These are phyloP conservation scores for Chaetomium strumarium DNA, from an alignment of 2,329 filamentous ascomycete species.

Conservation along the genomic window DNA sequence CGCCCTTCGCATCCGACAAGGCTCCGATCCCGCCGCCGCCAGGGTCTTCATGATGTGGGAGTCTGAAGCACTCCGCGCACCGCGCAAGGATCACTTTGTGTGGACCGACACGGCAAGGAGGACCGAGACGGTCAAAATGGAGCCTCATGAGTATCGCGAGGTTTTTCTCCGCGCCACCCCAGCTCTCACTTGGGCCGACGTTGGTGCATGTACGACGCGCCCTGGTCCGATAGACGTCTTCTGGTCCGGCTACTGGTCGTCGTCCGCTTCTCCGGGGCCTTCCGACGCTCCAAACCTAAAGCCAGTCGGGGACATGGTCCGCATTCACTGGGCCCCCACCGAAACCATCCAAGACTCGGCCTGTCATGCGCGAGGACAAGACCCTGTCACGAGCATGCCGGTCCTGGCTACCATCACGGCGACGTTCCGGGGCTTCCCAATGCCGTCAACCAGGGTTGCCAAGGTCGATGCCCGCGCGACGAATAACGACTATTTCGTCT, in stretches of 20 bases:
- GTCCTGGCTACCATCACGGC: conserved; percentile 1
- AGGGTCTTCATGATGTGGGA: conserved; percentile 19
- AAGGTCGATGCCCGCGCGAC: conserved; percentile 13
- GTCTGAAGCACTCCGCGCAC: conserved; percentile 1
- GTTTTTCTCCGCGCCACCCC: conserved; percentile 12
- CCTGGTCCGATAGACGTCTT: neutral
- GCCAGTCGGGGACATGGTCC: neutral
- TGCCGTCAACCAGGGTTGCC: conserved; percentile 7
- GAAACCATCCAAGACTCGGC: neutral
- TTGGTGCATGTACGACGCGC: neutral
- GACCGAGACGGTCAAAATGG: conserved; percentile 20
- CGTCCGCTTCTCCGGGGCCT: neutral
- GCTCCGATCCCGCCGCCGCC: neutral
- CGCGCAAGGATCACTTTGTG: conserved; percentile 12
- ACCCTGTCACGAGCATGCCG: conserved; percentile 1
- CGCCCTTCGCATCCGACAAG: conserved; percentile 6
- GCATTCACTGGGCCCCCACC: conserved; percentile 2
- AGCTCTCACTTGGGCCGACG: neutral
- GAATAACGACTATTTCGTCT: neutral
- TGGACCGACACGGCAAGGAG: conserved; percentile 18
- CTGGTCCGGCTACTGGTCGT: conserved; percentile 17
- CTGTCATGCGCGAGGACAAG: conserved; percentile 2
- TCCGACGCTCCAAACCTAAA: too few relatives aligned
- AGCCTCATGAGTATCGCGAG: conserved; percentile 31
- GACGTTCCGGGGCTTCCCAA: conserved; percentile 2